Evolutionary conservation across 371 early-diverging fungal species (phyloP).

Genomic region (Zopfochytrium polystomum): DNA sequence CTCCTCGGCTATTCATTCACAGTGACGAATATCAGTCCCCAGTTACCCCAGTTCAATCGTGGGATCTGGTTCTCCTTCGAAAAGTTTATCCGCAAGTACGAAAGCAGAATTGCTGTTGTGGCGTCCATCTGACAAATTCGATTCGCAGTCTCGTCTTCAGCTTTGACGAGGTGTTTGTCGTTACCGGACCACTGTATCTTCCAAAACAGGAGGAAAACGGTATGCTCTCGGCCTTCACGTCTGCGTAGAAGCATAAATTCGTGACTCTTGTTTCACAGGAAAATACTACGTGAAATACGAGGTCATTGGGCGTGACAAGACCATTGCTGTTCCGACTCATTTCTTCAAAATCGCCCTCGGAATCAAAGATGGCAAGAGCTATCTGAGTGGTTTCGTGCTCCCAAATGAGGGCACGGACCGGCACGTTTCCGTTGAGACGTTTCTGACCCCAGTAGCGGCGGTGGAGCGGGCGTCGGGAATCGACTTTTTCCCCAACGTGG

Average conservation of each 20-base stretch:
- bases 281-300: conserved; percentile 74
- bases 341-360: conserved; percentile 70
- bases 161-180: conserved; percentile 39
- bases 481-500: conserved; percentile 28
- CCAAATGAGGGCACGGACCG: conserved; percentile 78
- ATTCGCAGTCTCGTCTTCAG: conserved; percentile 14
- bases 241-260: not conserved
- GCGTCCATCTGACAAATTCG: too few relatives aligned
- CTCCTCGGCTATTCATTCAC: too few relatives aligned
- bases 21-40: not conserved
- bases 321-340: conserved; percentile 90
- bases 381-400: conserved; percentile 67
- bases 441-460: conserved; percentile 63
- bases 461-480: conserved; percentile 33
- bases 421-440: conserved; percentile 62
- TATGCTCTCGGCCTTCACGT: not conserved
- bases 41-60: conserved; percentile 36
- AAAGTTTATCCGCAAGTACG: conserved; percentile 24
- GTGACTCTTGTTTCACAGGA: conserved; percentile 3
- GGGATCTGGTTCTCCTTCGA: conserved; percentile 45
- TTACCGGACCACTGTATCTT: conserved; percentile 42
- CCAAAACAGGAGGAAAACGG: conserved; percentile 36
- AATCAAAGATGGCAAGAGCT: conserved; percentile 15
- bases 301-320: conserved; percentile 84
- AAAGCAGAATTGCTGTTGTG: too few relatives aligned